A percentile compares a stretch with the other conserved stretches of the same genome.
These are phyloP conservation scores for Syzygium malaccense DNA, from an alignment of 441 rosid species.

Conservation along the genomic window DNA sequence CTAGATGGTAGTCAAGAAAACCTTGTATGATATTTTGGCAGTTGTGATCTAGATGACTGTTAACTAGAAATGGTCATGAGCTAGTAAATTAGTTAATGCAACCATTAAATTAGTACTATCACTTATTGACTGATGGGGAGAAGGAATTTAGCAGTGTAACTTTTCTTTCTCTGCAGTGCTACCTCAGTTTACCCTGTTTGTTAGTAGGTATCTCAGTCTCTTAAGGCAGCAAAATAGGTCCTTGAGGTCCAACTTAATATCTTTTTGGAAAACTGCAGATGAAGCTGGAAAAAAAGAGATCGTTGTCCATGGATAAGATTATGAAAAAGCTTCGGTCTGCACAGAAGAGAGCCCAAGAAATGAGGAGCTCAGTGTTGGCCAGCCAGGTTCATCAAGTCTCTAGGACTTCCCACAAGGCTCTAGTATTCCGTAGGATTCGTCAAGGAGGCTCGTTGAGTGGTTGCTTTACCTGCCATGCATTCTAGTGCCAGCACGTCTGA, in stretches of 20 bases:
- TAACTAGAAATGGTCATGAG: not conserved
- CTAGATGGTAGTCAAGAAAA: not conserved
- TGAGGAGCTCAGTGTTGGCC: slow-evolving; percentile 65
- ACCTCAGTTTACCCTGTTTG: not conserved
- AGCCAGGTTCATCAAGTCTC: slow-evolving; percentile 40
- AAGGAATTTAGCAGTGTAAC: not conserved
- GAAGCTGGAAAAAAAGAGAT: slow-evolving; percentile 94
- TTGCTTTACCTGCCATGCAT: slow-evolving; percentile 61
- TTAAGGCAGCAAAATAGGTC: not conserved
- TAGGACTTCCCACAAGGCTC: slow-evolving; percentile 27
- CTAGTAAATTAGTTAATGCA: not conserved
- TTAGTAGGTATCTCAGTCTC: not conserved
- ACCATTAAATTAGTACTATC: not conserved
- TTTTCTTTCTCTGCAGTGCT: not conserved
- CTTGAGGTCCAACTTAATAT: not conserved
- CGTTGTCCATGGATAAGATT: slow-evolving; percentile 85
- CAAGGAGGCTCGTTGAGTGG: slow-evolving; percentile 64
- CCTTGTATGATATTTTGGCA: not conserved
- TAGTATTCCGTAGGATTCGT: slow-evolving; percentile 45
- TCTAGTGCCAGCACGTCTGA: slow-evolving; percentile 15
- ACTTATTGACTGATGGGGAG: not conserved
- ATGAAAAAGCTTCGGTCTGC: slow-evolving; percentile 85
- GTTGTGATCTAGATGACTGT: not conserved
- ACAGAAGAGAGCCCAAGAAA: slow-evolving; percentile 84
- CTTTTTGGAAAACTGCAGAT: slow-evolving; percentile 44